phyloP scores from a whole-genome alignment of 768 basidiomycete species.

The Phanerochaete sordida region DNA sequence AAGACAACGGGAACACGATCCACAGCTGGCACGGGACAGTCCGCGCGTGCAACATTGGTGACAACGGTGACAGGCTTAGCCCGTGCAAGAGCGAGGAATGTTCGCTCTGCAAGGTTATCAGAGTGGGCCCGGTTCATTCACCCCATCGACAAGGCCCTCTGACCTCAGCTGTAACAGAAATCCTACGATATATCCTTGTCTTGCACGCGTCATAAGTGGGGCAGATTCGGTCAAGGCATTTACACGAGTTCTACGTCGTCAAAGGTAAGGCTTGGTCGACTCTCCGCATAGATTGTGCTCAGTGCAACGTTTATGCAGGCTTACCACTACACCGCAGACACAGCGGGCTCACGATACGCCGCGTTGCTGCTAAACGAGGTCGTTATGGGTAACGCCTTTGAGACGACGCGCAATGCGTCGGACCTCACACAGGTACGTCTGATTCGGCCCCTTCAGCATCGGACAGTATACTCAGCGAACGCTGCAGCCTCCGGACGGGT shows the following conservation, averaged over 20 bases:
- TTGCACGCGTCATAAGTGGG: neutral
- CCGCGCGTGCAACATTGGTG: conserved; percentile 7
- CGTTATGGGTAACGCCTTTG: conserved; percentile 42
- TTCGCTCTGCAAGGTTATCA: conserved; percentile 6
- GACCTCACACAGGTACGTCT: conserved; percentile 33
- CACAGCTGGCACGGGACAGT: conserved; percentile 9
- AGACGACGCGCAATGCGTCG: conserved; percentile 57
- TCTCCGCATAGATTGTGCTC: neutral
- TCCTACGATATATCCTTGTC: neutral
- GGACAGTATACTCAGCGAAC: neutral
- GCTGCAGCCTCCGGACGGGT: conserved; percentile 17
- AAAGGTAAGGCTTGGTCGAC: neutral
- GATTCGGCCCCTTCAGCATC: neutral
- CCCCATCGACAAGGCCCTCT: neutral
- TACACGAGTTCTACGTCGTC: conserved; percentile 10
- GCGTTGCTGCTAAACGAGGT: conserved; percentile 12
- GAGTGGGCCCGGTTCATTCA: neutral
- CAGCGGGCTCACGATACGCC: neutral
- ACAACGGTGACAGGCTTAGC: neutral
- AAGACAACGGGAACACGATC: neutral
- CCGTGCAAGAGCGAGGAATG: neutral
- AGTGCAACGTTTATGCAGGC: neutral
- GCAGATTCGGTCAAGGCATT: conserved; percentile 9
- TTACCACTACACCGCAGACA: neutral
- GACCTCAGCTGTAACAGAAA: neutral